Evolutionary conservation across 768 basidiomycete genomes (phyloP).

Genomic region (Macrolepiota fuliginosa): DNA sequence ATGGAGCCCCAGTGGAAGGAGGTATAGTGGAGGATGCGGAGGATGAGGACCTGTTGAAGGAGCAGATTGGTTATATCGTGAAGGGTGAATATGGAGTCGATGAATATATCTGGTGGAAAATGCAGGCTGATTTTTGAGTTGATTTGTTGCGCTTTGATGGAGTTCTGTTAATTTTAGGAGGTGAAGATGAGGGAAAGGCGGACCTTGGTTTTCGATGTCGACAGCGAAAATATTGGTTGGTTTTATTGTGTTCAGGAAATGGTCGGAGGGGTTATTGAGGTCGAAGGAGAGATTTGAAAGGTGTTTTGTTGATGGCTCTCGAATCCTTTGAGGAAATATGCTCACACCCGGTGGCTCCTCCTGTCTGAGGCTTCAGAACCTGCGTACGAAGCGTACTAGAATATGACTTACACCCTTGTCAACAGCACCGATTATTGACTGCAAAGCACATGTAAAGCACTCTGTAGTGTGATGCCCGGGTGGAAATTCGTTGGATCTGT

Average conservation of each 20-base stretch:
- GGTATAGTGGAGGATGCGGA: conserved; percentile 63
- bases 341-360: conserved; percentile 10
- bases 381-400: background rate
- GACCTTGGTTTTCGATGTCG: conserved; percentile 47
- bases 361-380: conserved; percentile 1
- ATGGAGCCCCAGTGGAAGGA: conserved; percentile 77
- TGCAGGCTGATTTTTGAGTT: conserved; percentile 32
- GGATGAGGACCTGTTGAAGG: conserved; percentile 40
- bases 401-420: conserved; percentile 4
- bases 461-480: conserved; percentile 68
- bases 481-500: conserved; percentile 74
- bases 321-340: conserved; percentile 27
- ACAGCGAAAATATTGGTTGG: conserved; percentile 33
- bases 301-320: conserved; percentile 31
- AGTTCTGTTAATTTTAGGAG: conserved; percentile 7
- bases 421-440: background rate
- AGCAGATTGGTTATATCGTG: conserved; percentile 29
- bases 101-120: conserved; percentile 49
- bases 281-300: conserved; percentile 24
- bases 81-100: conserved; percentile 39
- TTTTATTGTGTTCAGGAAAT: conserved; percentile 35
- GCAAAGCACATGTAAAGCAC: too few relatives aligned
- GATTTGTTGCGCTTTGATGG: conserved; percentile 37
- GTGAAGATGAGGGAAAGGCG: conserved; percentile 1
- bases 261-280: conserved; percentile 32